Conservation (phyloP, 2,329 filamentous ascomycete genomes). For the Alternaria angustiovoidea region DNA sequence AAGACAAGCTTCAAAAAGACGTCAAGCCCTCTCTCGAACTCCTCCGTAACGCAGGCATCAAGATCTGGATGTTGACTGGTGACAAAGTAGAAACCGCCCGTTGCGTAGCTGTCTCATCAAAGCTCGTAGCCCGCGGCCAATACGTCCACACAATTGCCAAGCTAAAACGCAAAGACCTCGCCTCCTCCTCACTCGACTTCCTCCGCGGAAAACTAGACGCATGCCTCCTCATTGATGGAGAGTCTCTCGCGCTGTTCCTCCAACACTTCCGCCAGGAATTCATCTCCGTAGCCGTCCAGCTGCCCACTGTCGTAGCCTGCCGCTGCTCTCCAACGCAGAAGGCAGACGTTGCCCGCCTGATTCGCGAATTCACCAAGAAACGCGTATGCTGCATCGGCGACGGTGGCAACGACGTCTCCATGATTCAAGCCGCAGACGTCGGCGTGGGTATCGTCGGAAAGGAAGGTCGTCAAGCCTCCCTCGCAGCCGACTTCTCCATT, state of each 20-base stretch:
- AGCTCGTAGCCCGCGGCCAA: slow-evolving; percentile 90
- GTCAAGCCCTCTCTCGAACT: slow-evolving; percentile 96
- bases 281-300: slow-evolving; percentile 82
- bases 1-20: slow-evolving; percentile 94
- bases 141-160: slow-evolving; percentile 94
- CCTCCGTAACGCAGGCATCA: slow-evolving; percentile 94
- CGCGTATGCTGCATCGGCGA: slow-evolving; percentile 97
- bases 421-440: slow-evolving; percentile 98
- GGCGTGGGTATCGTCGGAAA: slow-evolving; percentile 98
- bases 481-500: slow-evolving; percentile 96
- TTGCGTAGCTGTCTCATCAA: slow-evolving; percentile 94
- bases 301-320: slow-evolving; percentile 94
- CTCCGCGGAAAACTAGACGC: slow-evolving; percentile 84
- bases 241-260: slow-evolving; percentile 84
- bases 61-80: slow-evolving; percentile 99
- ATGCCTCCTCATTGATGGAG: slow-evolving; percentile 92
- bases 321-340: slow-evolving; percentile 98
- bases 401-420: slow-evolving; percentile 96
- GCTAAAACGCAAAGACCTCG: slow-evolving; percentile 81
- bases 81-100: slow-evolving; percentile 98
- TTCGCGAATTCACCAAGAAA: slow-evolving; percentile 91
- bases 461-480: slow-evolving; percentile 91
- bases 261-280: slow-evolving; percentile 84
- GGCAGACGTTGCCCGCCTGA: slow-evolving; percentile 89
- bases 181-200: slow-evolving; percentile 87